These are phyloP conservation scores for Alternaria arborescens DNA, from an alignment of 2,329 filamentous ascomycete species.

Conservation along the genomic window DNA sequence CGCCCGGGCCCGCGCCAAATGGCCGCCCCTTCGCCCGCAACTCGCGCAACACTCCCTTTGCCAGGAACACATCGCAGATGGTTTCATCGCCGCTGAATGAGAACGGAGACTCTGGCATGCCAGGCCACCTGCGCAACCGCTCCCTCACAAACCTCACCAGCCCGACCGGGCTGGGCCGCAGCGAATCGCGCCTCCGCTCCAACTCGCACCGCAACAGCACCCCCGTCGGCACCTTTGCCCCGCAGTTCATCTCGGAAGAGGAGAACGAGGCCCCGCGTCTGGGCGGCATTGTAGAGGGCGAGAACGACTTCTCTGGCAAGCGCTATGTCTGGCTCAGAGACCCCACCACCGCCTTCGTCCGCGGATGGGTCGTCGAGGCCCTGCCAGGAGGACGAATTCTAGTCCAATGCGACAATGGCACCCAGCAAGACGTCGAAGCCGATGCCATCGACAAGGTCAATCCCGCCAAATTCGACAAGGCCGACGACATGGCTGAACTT, in stretches of 20 bases:
- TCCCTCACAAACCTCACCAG: slow-evolving; percentile 65
- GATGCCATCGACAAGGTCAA: slow-evolving; percentile 99
- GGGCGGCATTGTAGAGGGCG: slow-evolving; percentile 81
- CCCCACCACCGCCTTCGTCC: slow-evolving; percentile 84
- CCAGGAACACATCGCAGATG: slow-evolving; percentile 71
- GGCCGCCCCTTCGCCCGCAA: slow-evolving; percentile 70
- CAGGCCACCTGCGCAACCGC: slow-evolving; percentile 72
- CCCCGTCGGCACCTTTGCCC: slow-evolving; percentile 86
- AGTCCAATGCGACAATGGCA: slow-evolving; percentile 94
- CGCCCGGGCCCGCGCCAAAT: slow-evolving; percentile 65
- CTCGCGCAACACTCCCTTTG: slow-evolving; percentile 79
- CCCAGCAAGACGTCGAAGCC: slow-evolving; percentile 86
- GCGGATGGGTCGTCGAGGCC: slow-evolving; percentile 91
- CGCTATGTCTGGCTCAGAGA: slow-evolving; percentile 98
- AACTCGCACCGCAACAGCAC: slow-evolving; percentile 72
- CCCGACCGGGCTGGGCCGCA: slow-evolving; percentile 39
- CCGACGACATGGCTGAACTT: slow-evolving; percentile 98
- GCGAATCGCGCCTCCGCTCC: slow-evolving; percentile 56
- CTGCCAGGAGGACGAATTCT: slow-evolving; percentile 72
- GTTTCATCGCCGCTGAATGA: slow-evolving; percentile 67
- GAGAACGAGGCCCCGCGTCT: slow-evolving; percentile 67
- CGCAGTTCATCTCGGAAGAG: slow-evolving; percentile 91
- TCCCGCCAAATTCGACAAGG: slow-evolving; percentile 98
- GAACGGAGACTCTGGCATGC: slow-evolving; percentile 47
- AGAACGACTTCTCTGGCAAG: slow-evolving; percentile 98